Evolutionary conservation across 2,329 filamentous ascomycete species (phyloP).

Genomic region (Aciculosporium take): DNA sequence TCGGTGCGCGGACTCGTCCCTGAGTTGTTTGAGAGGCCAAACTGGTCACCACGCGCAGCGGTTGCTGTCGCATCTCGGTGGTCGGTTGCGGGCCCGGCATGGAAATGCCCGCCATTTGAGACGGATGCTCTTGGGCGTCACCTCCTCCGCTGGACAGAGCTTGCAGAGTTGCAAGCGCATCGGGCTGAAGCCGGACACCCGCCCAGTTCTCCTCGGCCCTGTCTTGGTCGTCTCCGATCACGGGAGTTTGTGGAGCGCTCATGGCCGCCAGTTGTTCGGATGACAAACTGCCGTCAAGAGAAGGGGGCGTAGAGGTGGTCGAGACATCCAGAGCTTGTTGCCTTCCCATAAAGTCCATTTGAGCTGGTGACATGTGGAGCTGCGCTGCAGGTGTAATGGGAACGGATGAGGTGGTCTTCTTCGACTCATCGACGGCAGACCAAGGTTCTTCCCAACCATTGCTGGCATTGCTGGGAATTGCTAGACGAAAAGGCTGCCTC

Average conservation of each 20-base stretch:
- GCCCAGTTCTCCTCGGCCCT: slow-evolving; percentile 51
- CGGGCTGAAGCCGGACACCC: slow-evolving; percentile 62
- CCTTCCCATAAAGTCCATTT: slow-evolving; percentile 54
- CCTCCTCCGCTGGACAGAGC: slow-evolving; percentile 44
- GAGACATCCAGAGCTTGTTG: slow-evolving; percentile 53
- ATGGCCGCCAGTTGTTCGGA: slow-evolving; percentile 76
- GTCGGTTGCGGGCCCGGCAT: slow-evolving; percentile 10
- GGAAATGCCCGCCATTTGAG: slow-evolving; percentile 31
- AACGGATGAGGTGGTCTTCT: slow-evolving; percentile 41
- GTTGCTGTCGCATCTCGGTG: slow-evolving; percentile 36
- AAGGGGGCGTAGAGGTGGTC: slow-evolving; percentile 67
- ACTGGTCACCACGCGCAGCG: slow-evolving; percentile 33
- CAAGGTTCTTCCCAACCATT: slow-evolving; percentile 24
- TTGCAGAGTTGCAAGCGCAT: slow-evolving; percentile 66
- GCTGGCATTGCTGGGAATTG: slow-evolving; percentile 32
- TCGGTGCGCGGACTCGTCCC: slow-evolving; percentile 15
- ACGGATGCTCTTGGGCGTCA: slow-evolving; percentile 41
- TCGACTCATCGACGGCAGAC: slow-evolving; percentile 30
- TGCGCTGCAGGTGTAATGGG: slow-evolving; percentile 50
- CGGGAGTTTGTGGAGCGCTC: slow-evolving; percentile 74
- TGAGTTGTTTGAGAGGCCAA: slow-evolving; percentile 15
- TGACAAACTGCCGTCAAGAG: slow-evolving; percentile 73
- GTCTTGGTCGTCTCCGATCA: slow-evolving; percentile 44
- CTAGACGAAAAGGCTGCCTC: slow-evolving; percentile 28
- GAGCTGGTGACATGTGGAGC: slow-evolving; percentile 62